Evolutionary conservation across 805 yeast species (phyloP).

Genomic region (Saccharomycopsis lassenensis): DNA sequence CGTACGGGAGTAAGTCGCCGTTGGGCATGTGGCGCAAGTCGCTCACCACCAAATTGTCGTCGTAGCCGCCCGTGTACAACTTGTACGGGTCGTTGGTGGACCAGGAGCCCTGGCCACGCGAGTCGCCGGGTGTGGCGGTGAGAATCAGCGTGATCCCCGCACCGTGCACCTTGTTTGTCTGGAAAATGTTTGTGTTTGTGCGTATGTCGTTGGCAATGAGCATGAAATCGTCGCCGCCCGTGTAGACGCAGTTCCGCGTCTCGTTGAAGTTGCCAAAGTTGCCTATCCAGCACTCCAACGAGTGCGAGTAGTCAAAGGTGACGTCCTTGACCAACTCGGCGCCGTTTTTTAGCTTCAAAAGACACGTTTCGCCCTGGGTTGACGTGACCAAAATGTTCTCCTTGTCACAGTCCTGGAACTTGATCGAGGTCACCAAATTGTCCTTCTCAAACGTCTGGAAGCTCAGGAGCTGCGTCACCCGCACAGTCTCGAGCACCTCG

Average conservation of each 20-base stretch:
- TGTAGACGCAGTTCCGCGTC: slow-evolving; percentile 42
- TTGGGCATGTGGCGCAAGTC: slow-evolving; percentile 52
- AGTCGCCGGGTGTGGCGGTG: slow-evolving; percentile 33
- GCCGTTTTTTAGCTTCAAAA: neutral
- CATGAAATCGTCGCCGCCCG: slow-evolving; percentile 86
- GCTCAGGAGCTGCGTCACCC: slow-evolving; percentile 15
- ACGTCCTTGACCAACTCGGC: neutral
- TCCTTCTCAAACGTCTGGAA: slow-evolving; percentile 4
- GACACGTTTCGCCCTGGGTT: slow-evolving; percentile 9
- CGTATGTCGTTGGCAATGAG: slow-evolving; percentile 66
- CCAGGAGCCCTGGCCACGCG: slow-evolving; percentile 30
- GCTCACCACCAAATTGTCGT: slow-evolving; percentile 59
- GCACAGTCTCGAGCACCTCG: neutral
- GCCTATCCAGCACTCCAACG: slow-evolving; percentile 15
- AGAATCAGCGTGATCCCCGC: slow-evolving; percentile 89
- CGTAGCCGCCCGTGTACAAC: slow-evolving; percentile 87
- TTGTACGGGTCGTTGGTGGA: slow-evolving; percentile 25
- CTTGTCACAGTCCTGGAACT: slow-evolving; percentile 7
- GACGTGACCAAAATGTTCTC: slow-evolving; percentile 7
- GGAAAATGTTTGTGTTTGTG: slow-evolving; percentile 26
- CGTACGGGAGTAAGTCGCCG: slow-evolving; percentile 20
- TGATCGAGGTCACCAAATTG: slow-evolving; percentile 11
- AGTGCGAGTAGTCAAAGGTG: slow-evolving; percentile 1
- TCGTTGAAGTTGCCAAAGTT: slow-evolving; percentile 14
- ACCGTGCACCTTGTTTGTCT: slow-evolving; percentile 51